phyloP scores from a whole-genome alignment of 352 stramenopile species.

The Phytophthora aleatoria region DNA sequence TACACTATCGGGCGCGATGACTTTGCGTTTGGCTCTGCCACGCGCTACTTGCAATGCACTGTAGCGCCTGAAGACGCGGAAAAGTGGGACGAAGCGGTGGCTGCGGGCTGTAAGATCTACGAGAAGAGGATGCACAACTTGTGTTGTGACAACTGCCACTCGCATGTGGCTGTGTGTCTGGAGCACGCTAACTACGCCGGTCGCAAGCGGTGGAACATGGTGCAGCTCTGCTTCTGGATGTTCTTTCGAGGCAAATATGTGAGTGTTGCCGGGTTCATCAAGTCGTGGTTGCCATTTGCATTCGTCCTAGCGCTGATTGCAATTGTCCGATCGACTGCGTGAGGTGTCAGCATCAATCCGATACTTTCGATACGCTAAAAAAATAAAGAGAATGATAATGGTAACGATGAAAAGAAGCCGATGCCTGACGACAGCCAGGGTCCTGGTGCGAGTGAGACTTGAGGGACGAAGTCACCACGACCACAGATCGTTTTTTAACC shows the following conservation, averaged over 20 bases:
- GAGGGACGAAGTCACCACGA: too few relatives aligned
- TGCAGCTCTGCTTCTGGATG: conserved; percentile 84
- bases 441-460: too few relatives aligned
- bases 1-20: conserved; percentile 92
- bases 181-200: conserved; percentile 61
- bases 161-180: conserved; percentile 91
- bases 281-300: conserved; percentile 47
- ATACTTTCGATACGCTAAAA: neutral
- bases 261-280: conserved; percentile 36
- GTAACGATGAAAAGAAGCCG: too few relatives aligned
- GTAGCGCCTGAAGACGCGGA: conserved; percentile 50
- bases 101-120: conserved; percentile 92
- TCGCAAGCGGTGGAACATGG: conserved; percentile 77
- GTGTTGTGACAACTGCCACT: conserved; percentile 98
- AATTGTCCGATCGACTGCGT: conserved; percentile 34
- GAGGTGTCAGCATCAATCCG: neutral
- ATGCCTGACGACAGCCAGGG: too few relatives aligned
- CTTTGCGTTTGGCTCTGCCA: conserved; percentile 89
- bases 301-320: conserved; percentile 35
- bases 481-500: too few relatives aligned
- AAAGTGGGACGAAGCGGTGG: conserved; percentile 92
- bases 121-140: conserved; percentile 95
- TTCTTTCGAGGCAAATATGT: conserved; percentile 75
- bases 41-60: conserved; percentile 88
- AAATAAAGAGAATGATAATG: too few relatives aligned